A percentile compares a stretch with the other conserved stretches of the same genome.
Conservation (phyloP, 371 early-diverging fungal species). For the Rhizopus arrhizus region DNA sequence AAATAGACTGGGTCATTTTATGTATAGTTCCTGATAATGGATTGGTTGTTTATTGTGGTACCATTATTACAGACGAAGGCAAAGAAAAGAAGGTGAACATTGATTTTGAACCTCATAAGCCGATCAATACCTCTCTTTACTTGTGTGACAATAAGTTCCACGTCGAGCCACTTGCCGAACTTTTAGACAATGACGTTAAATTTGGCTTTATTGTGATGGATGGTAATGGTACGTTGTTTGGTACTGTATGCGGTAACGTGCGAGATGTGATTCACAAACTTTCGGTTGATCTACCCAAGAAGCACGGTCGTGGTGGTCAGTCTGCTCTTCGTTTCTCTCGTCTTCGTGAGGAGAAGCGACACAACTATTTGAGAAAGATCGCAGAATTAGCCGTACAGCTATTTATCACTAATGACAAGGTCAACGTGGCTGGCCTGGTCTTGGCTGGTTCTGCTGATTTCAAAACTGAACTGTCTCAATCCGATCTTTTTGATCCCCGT, state of each 20-base stretch:
- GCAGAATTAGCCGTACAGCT: constrained; percentile 92
- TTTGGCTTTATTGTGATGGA: constrained; percentile 91
- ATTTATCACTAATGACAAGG: constrained; percentile 48
- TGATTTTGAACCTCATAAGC: constrained; percentile 99
- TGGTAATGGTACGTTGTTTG: constrained; percentile 75
- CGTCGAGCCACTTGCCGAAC: constrained; percentile 91
- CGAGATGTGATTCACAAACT: constrained; percentile 97
- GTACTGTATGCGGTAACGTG: constrained; percentile 96
- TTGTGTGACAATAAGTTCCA: constrained; percentile 99
- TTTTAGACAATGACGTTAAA: constrained; percentile 95
- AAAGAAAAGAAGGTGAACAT: constrained; percentile 99
- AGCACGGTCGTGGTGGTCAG: constrained; percentile 99
- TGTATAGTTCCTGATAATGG: constrained; percentile 90
- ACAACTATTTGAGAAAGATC: constrained; percentile 99
- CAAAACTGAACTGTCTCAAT: constrained; percentile 95
- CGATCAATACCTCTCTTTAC: constrained; percentile 99
- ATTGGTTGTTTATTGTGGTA: constrained; percentile 95
- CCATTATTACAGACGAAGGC: constrained; percentile 97
- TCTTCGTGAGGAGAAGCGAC: constrained; percentile 98
- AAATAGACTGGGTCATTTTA: background rate
- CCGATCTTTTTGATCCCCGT: constrained; percentile 94
- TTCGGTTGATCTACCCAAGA: constrained; percentile 98
- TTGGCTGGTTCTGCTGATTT: constrained; percentile 95
- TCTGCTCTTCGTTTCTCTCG: constrained; percentile 99
- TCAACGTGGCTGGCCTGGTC: constrained; percentile 89